Conservation (phyloP, 169 alveolate genomes). For the Eimeria praecox region DNA sequence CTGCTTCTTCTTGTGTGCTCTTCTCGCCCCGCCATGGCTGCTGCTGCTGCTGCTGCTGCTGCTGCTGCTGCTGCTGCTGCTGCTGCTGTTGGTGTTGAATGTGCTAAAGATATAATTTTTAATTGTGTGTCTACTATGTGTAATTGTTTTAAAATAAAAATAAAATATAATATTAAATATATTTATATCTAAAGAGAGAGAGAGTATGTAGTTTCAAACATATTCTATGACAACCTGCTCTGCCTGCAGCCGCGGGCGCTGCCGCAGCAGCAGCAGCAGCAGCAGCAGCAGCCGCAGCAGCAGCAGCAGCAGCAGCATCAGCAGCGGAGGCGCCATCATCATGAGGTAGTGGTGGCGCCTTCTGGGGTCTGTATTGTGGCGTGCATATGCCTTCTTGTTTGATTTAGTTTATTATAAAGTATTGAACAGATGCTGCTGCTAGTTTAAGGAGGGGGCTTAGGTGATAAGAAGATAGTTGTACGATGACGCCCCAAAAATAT, state of each 20-base stretch:
- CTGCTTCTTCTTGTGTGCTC: background rate
- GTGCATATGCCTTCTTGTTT: background rate
- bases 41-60: no score
- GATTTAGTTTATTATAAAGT: background rate
- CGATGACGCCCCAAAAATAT: conserved; percentile 38
- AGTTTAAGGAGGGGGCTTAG: no score
- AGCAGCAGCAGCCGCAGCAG: background rate
- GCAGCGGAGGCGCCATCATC: conserved; percentile 1
- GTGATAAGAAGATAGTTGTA: background rate
- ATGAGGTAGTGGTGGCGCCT: background rate
- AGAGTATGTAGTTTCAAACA: no score
- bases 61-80: background rate
- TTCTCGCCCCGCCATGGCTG: background rate
- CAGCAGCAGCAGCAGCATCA: background rate
- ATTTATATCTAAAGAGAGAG: no score
- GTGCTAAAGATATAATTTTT: no score
- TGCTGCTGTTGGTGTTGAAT: background rate
- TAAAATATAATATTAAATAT: no score
- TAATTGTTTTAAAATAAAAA: background rate
- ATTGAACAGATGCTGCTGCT: conserved; percentile 31
- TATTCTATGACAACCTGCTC: no score
- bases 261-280: background rate
- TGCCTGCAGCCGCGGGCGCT: background rate
- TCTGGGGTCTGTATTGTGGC: background rate
- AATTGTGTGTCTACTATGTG: background rate